Base-by-base conservation (phyloP, 371 early-diverging fungal genomes). In the Syncephalis plumigaleata region DNA sequence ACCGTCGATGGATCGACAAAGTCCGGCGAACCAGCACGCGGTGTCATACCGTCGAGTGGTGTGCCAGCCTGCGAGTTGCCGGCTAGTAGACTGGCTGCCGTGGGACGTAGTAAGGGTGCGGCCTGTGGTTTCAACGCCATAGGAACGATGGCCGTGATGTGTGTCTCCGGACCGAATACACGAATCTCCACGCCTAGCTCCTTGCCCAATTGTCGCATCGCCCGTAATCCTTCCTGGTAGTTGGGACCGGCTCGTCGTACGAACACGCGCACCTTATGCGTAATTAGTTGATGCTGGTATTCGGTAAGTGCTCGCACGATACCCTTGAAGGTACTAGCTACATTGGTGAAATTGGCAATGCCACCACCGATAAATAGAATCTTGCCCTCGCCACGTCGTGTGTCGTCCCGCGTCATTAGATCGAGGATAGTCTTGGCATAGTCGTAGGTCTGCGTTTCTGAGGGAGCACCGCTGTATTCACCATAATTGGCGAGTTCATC, bases 331-430 rank as follows among this genome's bases (percentile, higher is more conserved):
- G 97, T 96, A 45, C 91, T 75, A 17, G 94, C 93, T 17, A 96
- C 97, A 65, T 96, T 94, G 65, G 97, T 96, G 55, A 96, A 96
- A 81, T 96, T 96, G 67, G 97, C 97, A 58, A 96, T 96, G 65
- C 97, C 97, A 60, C 97, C 97, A 59, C 97, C 97, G 57, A 96
- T 89, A 65, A 96, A 87, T 46, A 96, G 69, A 49, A 91, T 73
- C 65, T 96, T 96, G 60, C 94, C 93, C 23, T 87, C 77, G 46
- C 86, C 76, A 57, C 89, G 75, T 39, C 66, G 71, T 13, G 44
- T 48, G 7, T 67, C 57, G 47, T 81, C 81, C 46, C 92, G 89
- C 11, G 95, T 94, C 97, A 96, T 96, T 46, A 96, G 70, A 55
- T 94, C 95, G 44, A 96, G 65, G 48, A 96, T 87, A 46, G 95